These are phyloP conservation scores for Hypomontagnella submonticulosa DNA, from an alignment of 495 filamentous ascomycete species.

Conservation along the genomic window DNA sequence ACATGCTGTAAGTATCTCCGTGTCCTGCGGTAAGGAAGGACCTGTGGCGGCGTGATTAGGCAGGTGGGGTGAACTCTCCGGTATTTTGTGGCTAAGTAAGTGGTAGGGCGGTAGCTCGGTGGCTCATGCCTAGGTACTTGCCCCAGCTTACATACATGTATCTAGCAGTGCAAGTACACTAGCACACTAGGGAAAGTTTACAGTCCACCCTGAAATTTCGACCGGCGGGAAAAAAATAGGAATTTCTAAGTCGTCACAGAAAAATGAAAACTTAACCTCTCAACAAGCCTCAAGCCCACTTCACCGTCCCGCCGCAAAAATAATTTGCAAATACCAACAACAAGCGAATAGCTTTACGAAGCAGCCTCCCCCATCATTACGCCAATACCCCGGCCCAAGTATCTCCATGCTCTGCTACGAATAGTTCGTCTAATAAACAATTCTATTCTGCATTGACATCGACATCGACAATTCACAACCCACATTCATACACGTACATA, in stretches of 20 bases:
- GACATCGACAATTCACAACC: neutral
- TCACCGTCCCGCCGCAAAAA: too few species aligned
- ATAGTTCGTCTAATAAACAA: slow-evolving; percentile 18
- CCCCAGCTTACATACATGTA: too few species aligned
- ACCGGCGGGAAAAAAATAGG: slow-evolving; percentile 33
- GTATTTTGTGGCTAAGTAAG: slow-evolving; percentile 11
- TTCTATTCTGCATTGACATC: slow-evolving; percentile 10
- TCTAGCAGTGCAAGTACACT: too few species aligned
- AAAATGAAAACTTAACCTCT: slow-evolving; percentile 8
- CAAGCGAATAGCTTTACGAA: slow-evolving; percentile 24
- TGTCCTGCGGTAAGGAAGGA: too few species aligned
- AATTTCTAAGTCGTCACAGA: slow-evolving; percentile 40
- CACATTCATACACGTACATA: neutral
- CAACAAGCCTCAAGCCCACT: slow-evolving; percentile 19
- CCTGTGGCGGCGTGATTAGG: too few species aligned
- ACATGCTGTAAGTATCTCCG: too few species aligned
- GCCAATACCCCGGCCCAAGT: slow-evolving; percentile 10
- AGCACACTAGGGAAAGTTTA: slow-evolving; percentile 11
- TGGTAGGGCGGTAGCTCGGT: slow-evolving; percentile 5
- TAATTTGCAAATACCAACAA: neutral
- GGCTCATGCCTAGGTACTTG: neutral
- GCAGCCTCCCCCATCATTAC: slow-evolving; percentile 16
- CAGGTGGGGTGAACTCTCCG: neutral
- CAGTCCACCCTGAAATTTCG: slow-evolving; percentile 41
- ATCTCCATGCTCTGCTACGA: slow-evolving; percentile 21